Evolutionary conservation across 306 rosid genomes (phyloP).

Genomic region (Malus asiatica): DNA sequence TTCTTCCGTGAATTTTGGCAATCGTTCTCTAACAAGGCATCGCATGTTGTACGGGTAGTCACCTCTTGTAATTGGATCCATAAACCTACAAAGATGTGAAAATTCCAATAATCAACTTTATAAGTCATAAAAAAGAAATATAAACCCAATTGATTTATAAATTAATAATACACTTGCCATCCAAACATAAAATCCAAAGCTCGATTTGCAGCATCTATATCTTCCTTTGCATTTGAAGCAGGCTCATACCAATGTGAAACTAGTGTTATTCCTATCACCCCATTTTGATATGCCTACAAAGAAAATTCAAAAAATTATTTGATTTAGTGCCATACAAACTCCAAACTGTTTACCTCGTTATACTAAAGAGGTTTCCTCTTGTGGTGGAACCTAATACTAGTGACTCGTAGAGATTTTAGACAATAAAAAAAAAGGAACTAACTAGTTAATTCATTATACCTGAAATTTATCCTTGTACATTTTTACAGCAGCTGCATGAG

Average conservation of each 20-base stretch:
- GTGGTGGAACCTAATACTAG: not conserved
- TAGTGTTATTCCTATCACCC: constrained; percentile 22
- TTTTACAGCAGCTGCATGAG: constrained; percentile 52
- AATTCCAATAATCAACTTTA: not conserved
- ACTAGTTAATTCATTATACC: not conserved
- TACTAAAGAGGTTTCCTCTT: not conserved
- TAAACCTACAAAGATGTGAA: constrained; percentile 27
- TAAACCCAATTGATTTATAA: too few species aligned
- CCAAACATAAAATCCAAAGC: constrained; percentile 22
- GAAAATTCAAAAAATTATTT: not conserved
- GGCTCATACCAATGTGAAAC: constrained; percentile 14
- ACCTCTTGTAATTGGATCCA: constrained; percentile 50
- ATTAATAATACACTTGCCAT: constrained; percentile 7
- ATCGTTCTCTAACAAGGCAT: constrained; percentile 27
- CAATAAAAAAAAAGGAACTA: too few species aligned
- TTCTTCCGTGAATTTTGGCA: constrained; percentile 39
- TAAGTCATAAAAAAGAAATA: too few species aligned
- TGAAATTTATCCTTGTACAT: constrained; percentile 34
- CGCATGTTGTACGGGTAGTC: constrained; percentile 44
- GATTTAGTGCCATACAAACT: not conserved
- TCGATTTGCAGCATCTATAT: constrained; percentile 8
- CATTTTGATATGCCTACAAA: constrained; percentile 17
- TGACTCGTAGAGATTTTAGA: not conserved
- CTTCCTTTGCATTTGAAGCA: not conserved
- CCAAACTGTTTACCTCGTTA: not conserved